phyloP scores from a whole-genome alignment of 805 yeast species.

The Kodamaea fukazawae region DNA sequence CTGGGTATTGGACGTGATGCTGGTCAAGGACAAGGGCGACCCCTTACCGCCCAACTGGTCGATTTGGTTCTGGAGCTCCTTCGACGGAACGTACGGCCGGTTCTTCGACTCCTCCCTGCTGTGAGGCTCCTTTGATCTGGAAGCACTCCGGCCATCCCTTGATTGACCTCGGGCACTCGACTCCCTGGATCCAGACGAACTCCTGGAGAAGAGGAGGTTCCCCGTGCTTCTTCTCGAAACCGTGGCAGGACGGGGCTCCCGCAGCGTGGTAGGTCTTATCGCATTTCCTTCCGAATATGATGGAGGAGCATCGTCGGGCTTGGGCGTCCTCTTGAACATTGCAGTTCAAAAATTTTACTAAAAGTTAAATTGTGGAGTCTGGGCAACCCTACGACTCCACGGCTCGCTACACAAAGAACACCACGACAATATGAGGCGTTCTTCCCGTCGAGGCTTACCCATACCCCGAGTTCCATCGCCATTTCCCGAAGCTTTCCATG shows the following conservation, averaged over 20 bases:
- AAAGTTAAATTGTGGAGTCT: neutral
- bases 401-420: too few relatives aligned
- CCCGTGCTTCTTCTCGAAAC: constrained; percentile 1
- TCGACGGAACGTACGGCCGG: constrained; percentile 34
- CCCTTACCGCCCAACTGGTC: constrained; percentile 19
- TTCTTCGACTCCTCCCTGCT: constrained; percentile 10
- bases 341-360: neutral
- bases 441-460: too few relatives aligned
- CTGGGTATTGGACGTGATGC: constrained; percentile 27
- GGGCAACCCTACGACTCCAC: neutral
- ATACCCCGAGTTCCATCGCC: too few relatives aligned
- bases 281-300: constrained; percentile 7
- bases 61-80: constrained; percentile 35
- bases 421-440: too few relatives aligned
- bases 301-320: constrained; percentile 8
- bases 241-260: constrained; percentile 4
- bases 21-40: constrained; percentile 14
- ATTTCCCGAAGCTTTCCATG: too few relatives aligned
- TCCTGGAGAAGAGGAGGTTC: constrained; percentile 3
- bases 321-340: constrained; percentile 7
- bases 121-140: neutral
- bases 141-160: constrained; percentile 7
- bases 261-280: neutral
- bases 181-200: neutral
- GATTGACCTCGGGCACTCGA: neutral